Evolutionary conservation across 2,329 filamentous ascomycete genomes (phyloP).

Genomic region (Fusarium sp.): DNA sequence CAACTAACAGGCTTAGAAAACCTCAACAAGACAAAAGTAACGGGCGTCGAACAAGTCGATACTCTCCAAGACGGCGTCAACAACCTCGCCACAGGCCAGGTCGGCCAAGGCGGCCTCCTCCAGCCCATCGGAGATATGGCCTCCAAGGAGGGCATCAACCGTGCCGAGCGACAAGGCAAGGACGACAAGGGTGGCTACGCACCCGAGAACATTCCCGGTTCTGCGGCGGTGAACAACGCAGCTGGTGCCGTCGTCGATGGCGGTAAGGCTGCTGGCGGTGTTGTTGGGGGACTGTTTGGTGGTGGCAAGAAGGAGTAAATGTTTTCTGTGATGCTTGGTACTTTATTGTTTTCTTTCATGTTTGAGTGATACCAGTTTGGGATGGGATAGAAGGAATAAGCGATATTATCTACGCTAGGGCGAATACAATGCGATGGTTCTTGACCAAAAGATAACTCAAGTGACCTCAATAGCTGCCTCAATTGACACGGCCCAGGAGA

Average conservation of each 20-base stretch:
- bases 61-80: slow-evolving; percentile 76
- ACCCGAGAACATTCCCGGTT: slow-evolving; percentile 47
- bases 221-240: slow-evolving; percentile 42
- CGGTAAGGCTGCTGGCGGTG: slow-evolving; percentile 47
- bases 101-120: slow-evolving; percentile 75
- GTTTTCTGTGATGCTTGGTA: not conserved
- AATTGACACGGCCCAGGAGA: too few relatives aligned
- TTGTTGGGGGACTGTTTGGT: slow-evolving; percentile 51
- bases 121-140: slow-evolving; percentile 72
- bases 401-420: not conserved
- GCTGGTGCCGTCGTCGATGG: slow-evolving; percentile 47
- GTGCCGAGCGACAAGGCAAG: slow-evolving; percentile 72
- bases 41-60: slow-evolving; percentile 74
- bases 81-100: slow-evolving; percentile 70
- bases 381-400: not conserved
- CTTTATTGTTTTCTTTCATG: slow-evolving; percentile 11
- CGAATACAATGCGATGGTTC: not conserved
- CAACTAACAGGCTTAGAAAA: slow-evolving; percentile 60
- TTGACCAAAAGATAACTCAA: not conserved
- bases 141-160: slow-evolving; percentile 75
- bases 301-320: slow-evolving; percentile 42
- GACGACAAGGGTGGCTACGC: slow-evolving; percentile 68
- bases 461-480: too few relatives aligned
- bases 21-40: slow-evolving; percentile 77
- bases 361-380: slow-evolving; percentile 4